Base-by-base conservation (phyloP, 805 yeast genomes). In the Cyberlindnera mycetangii region DNA sequence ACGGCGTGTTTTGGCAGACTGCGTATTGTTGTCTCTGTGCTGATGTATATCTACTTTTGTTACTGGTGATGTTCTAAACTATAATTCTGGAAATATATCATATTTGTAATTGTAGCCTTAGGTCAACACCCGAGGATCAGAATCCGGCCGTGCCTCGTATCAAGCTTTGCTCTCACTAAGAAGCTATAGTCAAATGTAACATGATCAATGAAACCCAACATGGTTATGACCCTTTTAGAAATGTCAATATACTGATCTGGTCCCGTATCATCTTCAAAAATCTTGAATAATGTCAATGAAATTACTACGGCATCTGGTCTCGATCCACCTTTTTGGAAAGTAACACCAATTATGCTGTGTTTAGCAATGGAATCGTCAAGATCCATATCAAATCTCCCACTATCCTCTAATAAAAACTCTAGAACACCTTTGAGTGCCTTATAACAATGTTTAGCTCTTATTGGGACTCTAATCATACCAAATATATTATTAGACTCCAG, bases 391-490 rank as follows among this genome's bases (percentile, higher is more conserved):
- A 31, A 20, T 17, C 47, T 15, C 4, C 43, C 42, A 24, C 37
- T 33, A 19, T 44, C 43, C n/a, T 39, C 43, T 15, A 39, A 16
- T 9, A 44, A 20, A 17, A 44, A 15, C 9, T 41, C 12, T 5
- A 35, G 39, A 4, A 35, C 15, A 20, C 17, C 39, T 34, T 44
- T 34, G 32, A 35, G 31, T 8, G 47, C 40, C 17, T 35, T 18
- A 17, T 33, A 35, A 5, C 34, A 42, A 14, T 30, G 18, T 6
- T 9, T 24, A 2, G 22, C 14, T 7, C 17, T 21, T 8, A 43
- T 33, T 8, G 42, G 42, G 10, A 43, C 18, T 19, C 46, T 31
- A 12, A 43, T 14, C 12, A 37, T 18, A 28, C 42, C 42, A 20
- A 43, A 11, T 10, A 42, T 16, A 31, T 25, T n/a, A 25, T 25